Evolutionary conservation across 768 basidiomycete species (phyloP).

Genomic region (Gautieria morchelliformis): DNA sequence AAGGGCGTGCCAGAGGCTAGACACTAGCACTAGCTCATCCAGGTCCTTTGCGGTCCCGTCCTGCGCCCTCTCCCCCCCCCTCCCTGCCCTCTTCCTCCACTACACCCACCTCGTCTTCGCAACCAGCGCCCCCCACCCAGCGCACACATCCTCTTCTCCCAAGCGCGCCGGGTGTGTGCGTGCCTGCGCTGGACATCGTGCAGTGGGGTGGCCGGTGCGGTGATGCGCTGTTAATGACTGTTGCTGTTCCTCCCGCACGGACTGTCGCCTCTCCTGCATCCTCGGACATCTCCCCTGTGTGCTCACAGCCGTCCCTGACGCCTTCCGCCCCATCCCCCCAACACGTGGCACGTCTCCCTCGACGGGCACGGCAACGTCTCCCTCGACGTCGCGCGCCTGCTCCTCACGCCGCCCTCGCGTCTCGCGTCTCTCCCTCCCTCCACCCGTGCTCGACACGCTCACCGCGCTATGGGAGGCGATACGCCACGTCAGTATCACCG

Average conservation of each 20-base stretch:
- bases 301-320: neutral
- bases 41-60: constrained; percentile 21
- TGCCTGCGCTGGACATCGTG: constrained; percentile 76
- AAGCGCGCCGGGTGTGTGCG: constrained; percentile 32
- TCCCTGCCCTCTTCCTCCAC: constrained; percentile 49
- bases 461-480: constrained; percentile 39
- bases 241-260: too few species aligned
- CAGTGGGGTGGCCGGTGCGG: constrained; percentile 45
- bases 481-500: constrained; percentile 73
- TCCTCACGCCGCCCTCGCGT: constrained; percentile 57
- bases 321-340: constrained; percentile 41
- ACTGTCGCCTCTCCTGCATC: too few species aligned
- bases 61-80: constrained; percentile 48
- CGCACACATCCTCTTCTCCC: constrained; percentile 30
- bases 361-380: constrained; percentile 96
- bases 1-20: neutral
- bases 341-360: constrained; percentile 73
- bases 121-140: constrained; percentile 70
- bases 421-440: constrained; percentile 67
- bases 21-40: too few species aligned
- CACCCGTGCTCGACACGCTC: constrained; percentile 61
- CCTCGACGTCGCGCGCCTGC: constrained; percentile 83
- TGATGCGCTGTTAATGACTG: too few species aligned
- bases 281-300: constrained; percentile 45
- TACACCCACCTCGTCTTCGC: constrained; percentile 86